Percentiles rank a stretch among this genome's conserved stretches.
These are phyloP conservation scores for Amauroascus verrucosus DNA, from an alignment of 2,329 filamentous ascomycete genomes.

Conservation along the genomic window DNA sequence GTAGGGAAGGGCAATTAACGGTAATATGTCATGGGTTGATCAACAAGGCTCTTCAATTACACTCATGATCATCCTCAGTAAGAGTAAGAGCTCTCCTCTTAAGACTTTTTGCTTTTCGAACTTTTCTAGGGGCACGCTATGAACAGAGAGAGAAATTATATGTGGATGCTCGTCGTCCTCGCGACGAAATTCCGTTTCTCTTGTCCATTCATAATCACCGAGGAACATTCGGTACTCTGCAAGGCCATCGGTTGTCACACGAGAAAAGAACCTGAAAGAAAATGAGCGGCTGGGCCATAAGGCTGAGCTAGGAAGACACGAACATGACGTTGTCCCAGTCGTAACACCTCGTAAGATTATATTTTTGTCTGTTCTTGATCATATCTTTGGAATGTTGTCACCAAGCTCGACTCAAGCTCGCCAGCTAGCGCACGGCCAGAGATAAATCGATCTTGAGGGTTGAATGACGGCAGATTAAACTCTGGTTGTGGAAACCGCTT, in stretches of 20 bases:
- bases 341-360: too few species aligned
- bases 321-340: too few species aligned
- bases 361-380: too few species aligned
- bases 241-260: neutral
- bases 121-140: neutral
- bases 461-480: neutral
- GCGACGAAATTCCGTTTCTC: neutral
- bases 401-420: neutral
- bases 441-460: too few species aligned
- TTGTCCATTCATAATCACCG: neutral
- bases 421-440: neutral
- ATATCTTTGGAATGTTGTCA: too few species aligned
- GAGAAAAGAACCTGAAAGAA: neutral
- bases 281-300: neutral
- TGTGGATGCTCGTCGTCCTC: neutral
- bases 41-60: neutral
- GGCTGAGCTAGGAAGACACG: too few species aligned
- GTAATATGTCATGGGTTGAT: neutral
- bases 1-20: neutral
- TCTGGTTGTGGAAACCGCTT: neutral
- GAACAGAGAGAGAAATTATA: neutral
- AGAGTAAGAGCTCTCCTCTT: neutral
- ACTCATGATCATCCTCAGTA: neutral
- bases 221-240: neutral
- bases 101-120: neutral